phyloP scores from a whole-genome alignment of 768 basidiomycete species.

The Suillus subalutaceus region DNA sequence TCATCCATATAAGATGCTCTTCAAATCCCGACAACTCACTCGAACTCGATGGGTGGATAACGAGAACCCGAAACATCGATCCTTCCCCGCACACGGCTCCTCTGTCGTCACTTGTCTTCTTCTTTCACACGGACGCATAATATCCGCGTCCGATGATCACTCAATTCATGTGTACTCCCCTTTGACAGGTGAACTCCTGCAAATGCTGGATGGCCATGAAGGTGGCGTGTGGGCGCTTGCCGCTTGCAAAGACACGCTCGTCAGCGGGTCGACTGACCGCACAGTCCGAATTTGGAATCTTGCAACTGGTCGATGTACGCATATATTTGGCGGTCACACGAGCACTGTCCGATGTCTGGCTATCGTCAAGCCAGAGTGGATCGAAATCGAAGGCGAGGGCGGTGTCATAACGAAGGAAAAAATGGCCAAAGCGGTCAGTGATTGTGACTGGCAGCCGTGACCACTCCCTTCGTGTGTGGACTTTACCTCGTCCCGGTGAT shows the following conservation, averaged over 20 bases:
- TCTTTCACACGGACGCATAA: constrained; percentile 92
- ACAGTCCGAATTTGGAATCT: constrained; percentile 94
- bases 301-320: constrained; percentile 76
- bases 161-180: constrained; percentile 95
- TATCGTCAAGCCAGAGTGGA: constrained; percentile 91
- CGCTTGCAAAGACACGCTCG: constrained; percentile 82
- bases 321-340: constrained; percentile 95
- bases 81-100: constrained; percentile 86
- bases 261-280: constrained; percentile 92
- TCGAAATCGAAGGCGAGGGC: constrained; percentile 69
- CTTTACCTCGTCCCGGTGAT: constrained; percentile 67
- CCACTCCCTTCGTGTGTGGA: constrained; percentile 68
- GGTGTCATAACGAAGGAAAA: constrained; percentile 68
- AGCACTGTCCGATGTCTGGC: constrained; percentile 95
- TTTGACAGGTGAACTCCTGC: constrained; percentile 72
- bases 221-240: constrained; percentile 98
- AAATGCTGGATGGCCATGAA: constrained; percentile 85
- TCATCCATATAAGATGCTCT: constrained; percentile 90
- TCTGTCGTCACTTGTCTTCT: constrained; percentile 95
- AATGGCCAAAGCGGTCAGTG: constrained; percentile 69
- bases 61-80: constrained; percentile 68
- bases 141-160: constrained; percentile 96
- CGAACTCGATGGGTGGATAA: constrained; percentile 80
- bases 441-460: constrained; percentile 78
- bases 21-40: constrained; percentile 89